Evolutionary conservation across 1,139 yeast species (phyloP).

Genomic region (Debaryomycetaceae sp.): DNA sequence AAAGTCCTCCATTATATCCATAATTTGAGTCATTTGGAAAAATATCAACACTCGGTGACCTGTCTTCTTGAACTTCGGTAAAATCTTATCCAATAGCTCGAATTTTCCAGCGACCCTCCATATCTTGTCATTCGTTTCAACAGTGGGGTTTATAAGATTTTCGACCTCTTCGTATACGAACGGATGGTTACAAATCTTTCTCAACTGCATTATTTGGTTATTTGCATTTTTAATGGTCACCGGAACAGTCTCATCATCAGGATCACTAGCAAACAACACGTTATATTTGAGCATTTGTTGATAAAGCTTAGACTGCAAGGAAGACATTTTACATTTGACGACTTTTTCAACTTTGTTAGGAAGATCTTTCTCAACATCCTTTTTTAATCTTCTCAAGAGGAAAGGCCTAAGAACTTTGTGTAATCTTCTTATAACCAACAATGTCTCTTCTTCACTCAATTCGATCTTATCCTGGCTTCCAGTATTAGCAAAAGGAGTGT

Average conservation of each 20-base stretch:
- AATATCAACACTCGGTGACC: slow-evolving; percentile 80
- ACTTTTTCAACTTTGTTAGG: slow-evolving; percentile 96
- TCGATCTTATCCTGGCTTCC: slow-evolving; percentile 80
- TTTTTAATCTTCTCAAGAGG: slow-evolving; percentile 87
- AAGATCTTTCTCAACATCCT: slow-evolving; percentile 94
- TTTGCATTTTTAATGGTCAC: slow-evolving; percentile 79
- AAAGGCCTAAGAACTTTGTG: slow-evolving; percentile 96
- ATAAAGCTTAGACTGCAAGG: slow-evolving; percentile 75
- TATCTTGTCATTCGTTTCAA: slow-evolving; percentile 63
- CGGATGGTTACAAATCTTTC: slow-evolving; percentile 97
- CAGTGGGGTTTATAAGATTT: slow-evolving; percentile 72
- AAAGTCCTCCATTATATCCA: slow-evolving; percentile 89
- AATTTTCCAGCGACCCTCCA: slow-evolving; percentile 81
- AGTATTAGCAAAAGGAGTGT: slow-evolving; percentile 79
- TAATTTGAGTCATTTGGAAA: slow-evolving; percentile 85
- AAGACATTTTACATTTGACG: slow-evolving; percentile 89
- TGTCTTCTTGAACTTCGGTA: slow-evolving; percentile 70
- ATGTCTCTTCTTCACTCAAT: slow-evolving; percentile 86
- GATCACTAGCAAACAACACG: slow-evolving; percentile 59
- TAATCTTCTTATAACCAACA: slow-evolving; percentile 88
- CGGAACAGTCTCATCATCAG: slow-evolving; percentile 38
- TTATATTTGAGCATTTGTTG: slow-evolving; percentile 75
- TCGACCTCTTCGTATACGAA: slow-evolving; percentile 96
- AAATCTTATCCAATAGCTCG: slow-evolving; percentile 67
- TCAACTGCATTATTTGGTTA: slow-evolving; percentile 90